Conservation (phyloP, 2,329 filamentous ascomycete genomes). For the Cladobotryum protrusum region DNA sequence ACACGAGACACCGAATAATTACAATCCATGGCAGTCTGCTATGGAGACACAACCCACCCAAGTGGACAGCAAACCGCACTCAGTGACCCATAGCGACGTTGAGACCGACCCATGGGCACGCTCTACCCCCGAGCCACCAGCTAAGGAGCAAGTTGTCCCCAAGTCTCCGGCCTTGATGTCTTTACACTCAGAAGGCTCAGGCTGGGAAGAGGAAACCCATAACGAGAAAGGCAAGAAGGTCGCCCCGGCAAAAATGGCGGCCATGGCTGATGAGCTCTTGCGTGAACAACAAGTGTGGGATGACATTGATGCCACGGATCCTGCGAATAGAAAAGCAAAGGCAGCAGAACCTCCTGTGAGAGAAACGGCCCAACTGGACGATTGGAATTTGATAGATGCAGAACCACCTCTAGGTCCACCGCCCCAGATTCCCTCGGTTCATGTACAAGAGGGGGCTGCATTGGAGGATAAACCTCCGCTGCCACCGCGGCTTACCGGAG, state of each 20-base stretch:
- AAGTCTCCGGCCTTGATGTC: constrained; percentile 30
- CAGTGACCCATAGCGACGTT: constrained; percentile 19
- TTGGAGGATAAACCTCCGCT: constrained; percentile 27
- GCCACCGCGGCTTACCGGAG: constrained; percentile 30
- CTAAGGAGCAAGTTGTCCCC: constrained; percentile 16
- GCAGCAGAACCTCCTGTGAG: constrained; percentile 9
- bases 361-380: constrained; percentile 29
- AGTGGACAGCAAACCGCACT: constrained; percentile 6
- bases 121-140: constrained; percentile 14
- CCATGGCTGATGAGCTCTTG: constrained; percentile 27
- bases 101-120: constrained; percentile 26
- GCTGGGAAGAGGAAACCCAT: constrained; percentile 34
- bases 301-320: constrained; percentile 34
- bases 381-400: constrained; percentile 48
- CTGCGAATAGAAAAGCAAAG: constrained; percentile 37
- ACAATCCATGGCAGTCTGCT: constrained; percentile 28
- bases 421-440: constrained; percentile 8
- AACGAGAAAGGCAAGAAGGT: constrained; percentile 21
- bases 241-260: constrained; percentile 17
- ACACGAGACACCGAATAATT: constrained; percentile 33
- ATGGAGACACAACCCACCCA: constrained; percentile 16
- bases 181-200: constrained; percentile 32
- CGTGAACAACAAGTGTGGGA: constrained; percentile 46
- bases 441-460: constrained; percentile 3
- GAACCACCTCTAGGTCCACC: constrained; percentile 24